Evolutionary conservation across 176 grass and related monocot species (phyloP).

Genomic region (Avena sativa): DNA sequence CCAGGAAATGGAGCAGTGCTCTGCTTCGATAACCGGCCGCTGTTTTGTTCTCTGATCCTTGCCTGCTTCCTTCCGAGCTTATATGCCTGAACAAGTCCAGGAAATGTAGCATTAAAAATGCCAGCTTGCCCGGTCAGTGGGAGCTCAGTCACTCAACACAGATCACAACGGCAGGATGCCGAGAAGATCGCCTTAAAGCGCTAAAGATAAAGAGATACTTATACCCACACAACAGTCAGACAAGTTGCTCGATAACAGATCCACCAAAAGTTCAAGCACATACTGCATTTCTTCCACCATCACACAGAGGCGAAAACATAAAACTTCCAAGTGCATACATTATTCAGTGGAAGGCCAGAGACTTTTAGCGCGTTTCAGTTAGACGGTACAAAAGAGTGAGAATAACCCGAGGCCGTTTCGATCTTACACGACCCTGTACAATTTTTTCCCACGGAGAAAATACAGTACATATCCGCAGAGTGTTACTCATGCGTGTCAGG

Average conservation of each 20-base stretch:
- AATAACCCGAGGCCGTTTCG: not conserved
- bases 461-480: constrained; percentile 48
- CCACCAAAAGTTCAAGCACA: too few species aligned
- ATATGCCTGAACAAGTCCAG: too few species aligned
- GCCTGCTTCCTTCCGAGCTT: too few species aligned
- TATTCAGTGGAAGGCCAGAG: not conserved
- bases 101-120: not conserved
- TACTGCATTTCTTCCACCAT: too few species aligned
- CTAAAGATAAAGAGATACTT: too few species aligned
- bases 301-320: not conserved
- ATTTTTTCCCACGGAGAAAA: constrained; percentile 1
- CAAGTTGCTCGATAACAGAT: too few species aligned
- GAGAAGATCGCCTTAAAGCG: not conserved
- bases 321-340: not conserved
- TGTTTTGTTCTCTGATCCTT: too few species aligned
- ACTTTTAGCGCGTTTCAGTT: constrained; percentile 32
- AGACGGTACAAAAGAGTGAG: not conserved
- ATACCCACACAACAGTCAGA: too few species aligned
- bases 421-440: constrained; percentile 50
- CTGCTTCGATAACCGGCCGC: too few species aligned
- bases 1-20: too few species aligned
- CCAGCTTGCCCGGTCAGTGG: not conserved
- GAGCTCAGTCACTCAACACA: not conserved
- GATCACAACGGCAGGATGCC: not conserved
- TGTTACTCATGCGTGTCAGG: constrained; percentile 14